Conservation (phyloP, 495 filamentous ascomycete species). For the Xylaria intraflava region DNA sequence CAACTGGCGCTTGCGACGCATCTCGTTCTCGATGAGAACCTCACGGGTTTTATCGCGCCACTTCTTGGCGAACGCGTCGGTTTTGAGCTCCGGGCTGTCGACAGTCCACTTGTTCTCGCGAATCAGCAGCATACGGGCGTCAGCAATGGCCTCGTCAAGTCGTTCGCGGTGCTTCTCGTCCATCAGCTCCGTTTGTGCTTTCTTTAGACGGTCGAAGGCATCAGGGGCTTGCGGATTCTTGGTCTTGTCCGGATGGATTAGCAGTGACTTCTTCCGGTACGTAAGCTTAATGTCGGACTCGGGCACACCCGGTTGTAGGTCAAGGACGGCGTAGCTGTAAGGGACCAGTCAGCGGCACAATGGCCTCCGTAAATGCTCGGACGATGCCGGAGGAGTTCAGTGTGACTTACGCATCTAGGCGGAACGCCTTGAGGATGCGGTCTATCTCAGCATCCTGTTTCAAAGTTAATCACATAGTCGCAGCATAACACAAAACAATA, state of each 20-base stretch:
- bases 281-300: constrained; percentile 91
- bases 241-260: constrained; percentile 98
- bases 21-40: constrained; percentile 90
- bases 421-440: constrained; percentile 84
- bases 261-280: constrained; percentile 93
- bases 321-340: constrained; percentile 80
- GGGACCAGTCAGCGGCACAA: constrained; percentile 1
- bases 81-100: constrained; percentile 78
- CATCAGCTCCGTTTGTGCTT: constrained; percentile 82
- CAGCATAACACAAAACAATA: not conserved
- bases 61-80: constrained; percentile 69
- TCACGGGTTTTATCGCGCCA: constrained; percentile 90
- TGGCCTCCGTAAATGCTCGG: not conserved
- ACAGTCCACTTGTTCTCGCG: constrained; percentile 87
- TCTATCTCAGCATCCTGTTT: constrained; percentile 88
- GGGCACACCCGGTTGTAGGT: constrained; percentile 89
- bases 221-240: constrained; percentile 85
- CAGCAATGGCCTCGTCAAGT: constrained; percentile 91
- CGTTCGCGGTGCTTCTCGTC: constrained; percentile 84
- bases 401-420: constrained; percentile 70
- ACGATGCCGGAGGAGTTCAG: not conserved
- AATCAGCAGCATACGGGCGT: constrained; percentile 89
- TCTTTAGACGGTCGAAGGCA: constrained; percentile 94
- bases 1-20: constrained; percentile 71
- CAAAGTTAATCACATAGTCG: not conserved